Evolutionary conservation across 768 basidiomycete genomes (phyloP).

Genomic region (Agaricus bisporus): DNA sequence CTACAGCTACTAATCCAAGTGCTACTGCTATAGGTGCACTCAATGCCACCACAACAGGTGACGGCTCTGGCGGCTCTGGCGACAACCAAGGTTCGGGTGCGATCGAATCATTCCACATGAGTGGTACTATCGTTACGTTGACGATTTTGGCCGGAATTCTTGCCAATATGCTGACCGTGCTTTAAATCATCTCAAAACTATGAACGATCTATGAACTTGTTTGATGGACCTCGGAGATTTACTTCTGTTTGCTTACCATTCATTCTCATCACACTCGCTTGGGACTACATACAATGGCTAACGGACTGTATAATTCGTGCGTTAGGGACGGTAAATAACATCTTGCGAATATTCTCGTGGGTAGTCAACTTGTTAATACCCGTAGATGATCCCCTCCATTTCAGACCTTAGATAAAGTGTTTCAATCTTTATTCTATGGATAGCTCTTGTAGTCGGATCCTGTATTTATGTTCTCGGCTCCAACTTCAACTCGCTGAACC

Average conservation of each 20-base stretch:
- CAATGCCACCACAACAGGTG: background rate
- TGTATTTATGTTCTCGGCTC: too few relatives aligned
- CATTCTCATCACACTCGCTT: conserved; percentile 1
- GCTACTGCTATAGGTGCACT: background rate
- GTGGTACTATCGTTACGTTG: background rate
- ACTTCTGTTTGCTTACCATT: background rate
- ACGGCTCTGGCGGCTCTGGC: background rate
- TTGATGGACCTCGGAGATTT: background rate
- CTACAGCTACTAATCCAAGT: background rate
- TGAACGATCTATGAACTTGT: background rate
- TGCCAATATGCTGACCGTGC: background rate
- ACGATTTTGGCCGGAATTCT: background rate
- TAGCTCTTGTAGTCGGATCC: too few relatives aligned
- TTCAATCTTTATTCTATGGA: too few relatives aligned
- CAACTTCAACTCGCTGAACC: too few relatives aligned
- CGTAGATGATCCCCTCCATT: background rate
- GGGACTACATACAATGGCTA: conserved; percentile 1
- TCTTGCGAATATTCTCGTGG: background rate
- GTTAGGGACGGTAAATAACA: background rate
- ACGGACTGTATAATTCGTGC: background rate
- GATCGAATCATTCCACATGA: background rate
- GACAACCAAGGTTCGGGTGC: background rate
- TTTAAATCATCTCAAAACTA: background rate
- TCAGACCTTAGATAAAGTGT: too few relatives aligned
- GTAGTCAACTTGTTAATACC: background rate